Evolutionary conservation across 441 rosid genomes (phyloP).

Genomic region (Biscutella laevigata): DNA sequence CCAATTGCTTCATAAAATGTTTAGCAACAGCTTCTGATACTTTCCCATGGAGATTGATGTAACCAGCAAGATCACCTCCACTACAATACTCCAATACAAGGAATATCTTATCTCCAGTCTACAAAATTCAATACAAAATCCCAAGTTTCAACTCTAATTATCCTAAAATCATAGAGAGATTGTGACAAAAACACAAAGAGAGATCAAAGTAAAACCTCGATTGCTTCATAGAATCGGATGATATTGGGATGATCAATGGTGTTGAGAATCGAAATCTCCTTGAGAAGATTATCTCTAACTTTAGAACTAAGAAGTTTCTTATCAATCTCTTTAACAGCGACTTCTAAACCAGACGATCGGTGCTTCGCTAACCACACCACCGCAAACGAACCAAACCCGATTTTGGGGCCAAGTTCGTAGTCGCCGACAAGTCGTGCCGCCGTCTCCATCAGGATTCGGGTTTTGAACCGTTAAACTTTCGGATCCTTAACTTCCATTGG

Average conservation of each 20-base stretch:
- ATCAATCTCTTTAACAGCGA: conserved; percentile 75
- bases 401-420: conserved; percentile 54
- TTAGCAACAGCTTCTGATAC: conserved; percentile 62
- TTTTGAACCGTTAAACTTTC: conserved; percentile 21
- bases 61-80: conserved; percentile 77
- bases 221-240: conserved; percentile 53
- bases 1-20: conserved; percentile 73
- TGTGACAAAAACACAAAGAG: neutral
- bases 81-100: conserved; percentile 83
- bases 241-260: conserved; percentile 77
- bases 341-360: conserved; percentile 42
- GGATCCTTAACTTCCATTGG: conserved; percentile 24
- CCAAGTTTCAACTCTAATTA: neutral
- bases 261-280: conserved; percentile 70
- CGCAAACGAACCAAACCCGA: conserved; percentile 76
- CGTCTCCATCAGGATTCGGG: conserved; percentile 34
- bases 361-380: conserved; percentile 61
- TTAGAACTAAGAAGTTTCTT: conserved; percentile 52
- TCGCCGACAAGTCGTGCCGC: conserved; percentile 50
- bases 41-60: conserved; percentile 52
- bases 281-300: conserved; percentile 55
- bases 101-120: conserved; percentile 57
- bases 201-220: conserved; percentile 34
- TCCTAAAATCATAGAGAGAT: neutral
- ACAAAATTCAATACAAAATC: conserved; percentile 11